phyloP scores from a whole-genome alignment of 2,329 filamentous ascomycete genomes.

The Pseudocercospora musae region DNA sequence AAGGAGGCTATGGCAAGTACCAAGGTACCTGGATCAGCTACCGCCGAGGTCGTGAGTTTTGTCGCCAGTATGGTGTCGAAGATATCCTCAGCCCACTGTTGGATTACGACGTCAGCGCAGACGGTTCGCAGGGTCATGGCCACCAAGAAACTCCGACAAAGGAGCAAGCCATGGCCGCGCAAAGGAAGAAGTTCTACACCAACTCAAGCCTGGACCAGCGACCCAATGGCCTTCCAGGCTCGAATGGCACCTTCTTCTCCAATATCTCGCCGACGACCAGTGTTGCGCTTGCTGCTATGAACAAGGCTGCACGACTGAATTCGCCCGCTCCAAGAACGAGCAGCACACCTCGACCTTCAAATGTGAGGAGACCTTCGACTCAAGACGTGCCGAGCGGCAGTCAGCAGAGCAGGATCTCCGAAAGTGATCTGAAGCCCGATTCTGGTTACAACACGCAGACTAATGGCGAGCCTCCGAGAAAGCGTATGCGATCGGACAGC shows the following conservation, averaged over 20 bases:
- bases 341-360: conserved; percentile 60
- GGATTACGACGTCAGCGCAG: conserved; percentile 76
- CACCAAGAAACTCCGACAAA: conserved; percentile 94
- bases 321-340: conserved; percentile 69
- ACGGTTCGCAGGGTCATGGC: conserved; percentile 66
- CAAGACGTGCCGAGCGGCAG: conserved; percentile 69
- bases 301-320: conserved; percentile 84
- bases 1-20: conserved; percentile 97
- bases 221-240: conserved; percentile 36
- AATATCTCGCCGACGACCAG: conserved; percentile 93
- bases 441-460: conserved; percentile 65
- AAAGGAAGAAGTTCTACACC: conserved; percentile 86
- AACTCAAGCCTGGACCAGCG: conserved; percentile 62
- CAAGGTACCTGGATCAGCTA: conserved; percentile 99
- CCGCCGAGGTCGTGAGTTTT: conserved; percentile 86
- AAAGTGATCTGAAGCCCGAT: conserved; percentile 52
- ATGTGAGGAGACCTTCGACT: conserved; percentile 69
- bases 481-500: conserved; percentile 59
- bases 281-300: conserved; percentile 91
- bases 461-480: conserved; percentile 69
- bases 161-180: conserved; percentile 95
- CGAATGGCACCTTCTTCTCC: conserved; percentile 88
- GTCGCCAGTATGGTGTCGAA: conserved; percentile 72
- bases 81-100: conserved; percentile 70
- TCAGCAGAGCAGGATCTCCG: conserved; percentile 66